Base-by-base conservation (phyloP, 2,329 filamentous ascomycete genomes). In the Helminthosporium solani region DNA sequence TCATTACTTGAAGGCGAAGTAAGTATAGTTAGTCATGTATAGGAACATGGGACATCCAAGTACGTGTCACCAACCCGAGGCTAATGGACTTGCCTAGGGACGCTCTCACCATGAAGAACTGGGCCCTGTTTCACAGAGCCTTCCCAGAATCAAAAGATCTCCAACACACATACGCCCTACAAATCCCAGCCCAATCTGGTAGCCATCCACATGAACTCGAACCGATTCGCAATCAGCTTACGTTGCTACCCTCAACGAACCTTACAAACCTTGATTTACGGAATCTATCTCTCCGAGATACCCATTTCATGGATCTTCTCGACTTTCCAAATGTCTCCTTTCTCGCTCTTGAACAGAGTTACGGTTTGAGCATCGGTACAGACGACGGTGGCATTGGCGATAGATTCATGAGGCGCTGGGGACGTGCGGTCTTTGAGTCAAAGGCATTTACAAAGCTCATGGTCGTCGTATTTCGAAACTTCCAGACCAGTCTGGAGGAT, bases 191-290 rank as follows among this genome's bases (percentile, higher is more conserved):
- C 11, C 14, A 16, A 7, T 7, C 31, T 15, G 33, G 38, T 5
- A 19, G 28, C 9, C 7, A 6, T 25, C 15, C 44, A n/a, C 7
- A 19, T 9, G 44, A 56, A 35, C 46, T 58, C 5, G 45, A 49
- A 7, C 50, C 54, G 9, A 50, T 65, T 3, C 23, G 40, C 8
- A 34, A 43, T 9, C 49, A 54, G 6, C 37, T 65, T 5, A 25
- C 23, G 7, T 51, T 42, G 9, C 49, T 62, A 12, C 44, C 58
- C 1, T 33, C 44, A 18, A 33, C 46, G 35, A 45, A 46, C 14
- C n/a, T 61, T 14, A 54, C 58, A 3, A 53, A 58, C 19, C 56
- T 65, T 20, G 54, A 52, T 16, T 45, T 64, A 2, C 49, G 39
- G 3, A 35, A 46, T 11, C 38, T 52, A 12, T 16, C 30, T 7